phyloP scores from a whole-genome alignment of 495 filamentous ascomycete genomes.

The Symbiotaphrina buchneri region DNA sequence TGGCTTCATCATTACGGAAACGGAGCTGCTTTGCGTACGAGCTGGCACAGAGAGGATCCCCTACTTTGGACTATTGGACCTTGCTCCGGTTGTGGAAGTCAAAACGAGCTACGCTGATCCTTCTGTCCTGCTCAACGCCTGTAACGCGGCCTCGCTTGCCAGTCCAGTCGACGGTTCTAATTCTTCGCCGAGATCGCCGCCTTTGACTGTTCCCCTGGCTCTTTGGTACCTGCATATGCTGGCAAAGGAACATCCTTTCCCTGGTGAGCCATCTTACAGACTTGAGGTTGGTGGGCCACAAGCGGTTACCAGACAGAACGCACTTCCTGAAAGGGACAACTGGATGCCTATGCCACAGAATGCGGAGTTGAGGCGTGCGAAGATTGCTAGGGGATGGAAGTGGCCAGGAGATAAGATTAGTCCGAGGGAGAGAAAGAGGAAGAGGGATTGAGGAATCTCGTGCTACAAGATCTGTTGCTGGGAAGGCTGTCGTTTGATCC shows the following conservation, averaged over 20 bases:
- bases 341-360: constrained; percentile 78
- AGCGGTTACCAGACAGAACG: constrained; percentile 48
- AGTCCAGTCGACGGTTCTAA: constrained; percentile 18
- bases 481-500: too few species aligned
- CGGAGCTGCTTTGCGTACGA: constrained; percentile 77
- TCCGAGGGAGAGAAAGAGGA: too few species aligned
- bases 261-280: constrained; percentile 42
- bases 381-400: constrained; percentile 64
- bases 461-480: too few species aligned
- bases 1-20: constrained; percentile 87
- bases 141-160: neutral
- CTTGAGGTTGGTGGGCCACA: constrained; percentile 65
- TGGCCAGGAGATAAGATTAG: too few species aligned
- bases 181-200: constrained; percentile 22
- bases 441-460: too few species aligned
- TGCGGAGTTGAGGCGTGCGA: constrained; percentile 66
- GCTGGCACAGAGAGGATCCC: constrained; percentile 48
- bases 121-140: constrained; percentile 3
- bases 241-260: constrained; percentile 46
- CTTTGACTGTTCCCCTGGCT: constrained; percentile 47
- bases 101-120: constrained; percentile 1
- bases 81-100: constrained; percentile 33
- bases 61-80: constrained; percentile 67
- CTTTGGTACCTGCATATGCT: constrained; percentile 71
- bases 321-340: constrained; percentile 39